These are phyloP conservation scores for Allium sativum DNA, from an alignment of 106 monocot species.

Conservation along the genomic window DNA sequence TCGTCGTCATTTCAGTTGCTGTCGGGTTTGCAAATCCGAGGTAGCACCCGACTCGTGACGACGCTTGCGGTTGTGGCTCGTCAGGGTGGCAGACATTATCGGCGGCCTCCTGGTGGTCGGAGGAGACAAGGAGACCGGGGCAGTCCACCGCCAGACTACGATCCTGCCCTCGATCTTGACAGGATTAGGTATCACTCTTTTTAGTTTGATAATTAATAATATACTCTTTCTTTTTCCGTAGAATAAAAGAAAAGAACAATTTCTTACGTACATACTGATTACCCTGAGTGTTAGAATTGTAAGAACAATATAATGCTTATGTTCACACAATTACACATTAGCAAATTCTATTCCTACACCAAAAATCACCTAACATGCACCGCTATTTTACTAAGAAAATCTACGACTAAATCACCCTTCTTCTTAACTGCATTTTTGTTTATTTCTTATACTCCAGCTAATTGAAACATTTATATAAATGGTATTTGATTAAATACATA, in stretches of 20 bases:
- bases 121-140: constrained; percentile 9
- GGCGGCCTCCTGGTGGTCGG: constrained; percentile 8
- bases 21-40: not conserved
- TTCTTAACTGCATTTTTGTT: too few relatives aligned
- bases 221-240: too few relatives aligned
- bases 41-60: not conserved
- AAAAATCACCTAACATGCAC: too few relatives aligned
- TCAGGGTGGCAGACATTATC: constrained; percentile 16
- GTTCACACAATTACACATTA: too few relatives aligned
- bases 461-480: too few relatives aligned
- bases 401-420: too few relatives aligned
- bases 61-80: constrained; percentile 17
- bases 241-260: too few relatives aligned
- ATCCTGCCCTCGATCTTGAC: constrained; percentile 51
- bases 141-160: constrained; percentile 25
- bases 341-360: too few relatives aligned
- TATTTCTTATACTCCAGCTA: too few relatives aligned
- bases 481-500: too few relatives aligned
- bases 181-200: constrained; percentile 22
- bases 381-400: too few relatives aligned
- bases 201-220: not conserved
- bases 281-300: not conserved
- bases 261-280: not conserved
- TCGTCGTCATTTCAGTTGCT: not conserved
- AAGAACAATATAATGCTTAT: not conserved